Base-by-base conservation (phyloP, 179 eudicot species). In the Actinidia chinensis region DNA sequence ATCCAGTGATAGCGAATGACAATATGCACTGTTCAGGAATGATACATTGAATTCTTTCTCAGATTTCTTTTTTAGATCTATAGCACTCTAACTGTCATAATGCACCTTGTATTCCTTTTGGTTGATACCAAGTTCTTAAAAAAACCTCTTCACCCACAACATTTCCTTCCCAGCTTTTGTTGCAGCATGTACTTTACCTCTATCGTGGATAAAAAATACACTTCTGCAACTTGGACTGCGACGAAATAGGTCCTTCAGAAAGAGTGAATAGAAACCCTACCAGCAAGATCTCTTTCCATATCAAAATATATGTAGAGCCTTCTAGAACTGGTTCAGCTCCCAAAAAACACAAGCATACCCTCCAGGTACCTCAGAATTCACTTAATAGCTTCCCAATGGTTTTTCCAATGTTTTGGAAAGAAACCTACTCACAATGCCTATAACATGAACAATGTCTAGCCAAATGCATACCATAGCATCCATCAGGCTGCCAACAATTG, bases 11-110 rank as follows among this genome's bases (percentile, higher is more conserved):
- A 55, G 22, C 18, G 59, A 14, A 54, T n/a, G 18, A 14, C 59
- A 2, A 54, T 54, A 17, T 54, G 59, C 6, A 13, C 14, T 14
- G 20, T 12, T 14, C 59, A 1, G 17, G 59, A 54, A 54, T 54
- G 59, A 17, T 12, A 54, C 17, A 4, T 54, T 54, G 59, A 4
- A 14, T 54, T 54, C 59, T 54, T 51, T 12, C 23, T 81, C 84
- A 13, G 6, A n/a, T n/a, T 54, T 54, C 59, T 54, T 51, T 12
- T 18, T 81, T 83, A 13, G 6, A 42, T 14, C 14, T 2, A 8
- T 5, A 51, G 55, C 55, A 51, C 55, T 51, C 14, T 51, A 15
- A 51, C 12, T 51, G 55, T 51, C 55, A 10, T 15, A 51, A 0
- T 51, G 0, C 14, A 51, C 14, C 11, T 9, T 3, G 14, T 51